phyloP scores from a whole-genome alignment of 202 grass and related monocot species.

The Hordeum pubiflorum region DNA sequence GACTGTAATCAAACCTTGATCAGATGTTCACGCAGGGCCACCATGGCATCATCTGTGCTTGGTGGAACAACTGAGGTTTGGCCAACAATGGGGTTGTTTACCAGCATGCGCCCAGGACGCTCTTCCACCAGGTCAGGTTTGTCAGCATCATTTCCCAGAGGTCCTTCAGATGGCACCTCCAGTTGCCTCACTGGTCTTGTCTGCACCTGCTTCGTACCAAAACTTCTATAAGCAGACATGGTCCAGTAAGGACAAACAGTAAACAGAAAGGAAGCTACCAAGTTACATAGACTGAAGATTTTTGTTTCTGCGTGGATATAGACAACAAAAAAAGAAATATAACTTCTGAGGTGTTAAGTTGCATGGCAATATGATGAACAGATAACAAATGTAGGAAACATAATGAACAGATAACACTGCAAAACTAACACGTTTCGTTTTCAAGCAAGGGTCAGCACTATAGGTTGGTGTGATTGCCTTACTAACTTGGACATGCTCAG shows the following conservation, averaged over 20 bases:
- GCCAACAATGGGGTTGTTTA: background rate
- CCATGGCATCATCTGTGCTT: background rate
- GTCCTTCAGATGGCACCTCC: background rate
- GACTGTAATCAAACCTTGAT: background rate
- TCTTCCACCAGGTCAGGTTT: background rate
- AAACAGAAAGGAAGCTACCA: background rate
- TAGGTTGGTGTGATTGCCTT: background rate
- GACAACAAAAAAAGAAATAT: background rate
- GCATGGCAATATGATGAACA: background rate
- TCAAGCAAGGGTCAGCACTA: background rate
- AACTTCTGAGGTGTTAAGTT: background rate
- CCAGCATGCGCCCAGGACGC: background rate
- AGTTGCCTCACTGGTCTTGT: background rate
- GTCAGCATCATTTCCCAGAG: background rate
- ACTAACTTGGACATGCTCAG: background rate
- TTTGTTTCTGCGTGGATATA: background rate
- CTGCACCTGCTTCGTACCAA: background rate
- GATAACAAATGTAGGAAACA: background rate
- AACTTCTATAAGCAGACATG: background rate
- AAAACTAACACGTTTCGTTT: background rate
- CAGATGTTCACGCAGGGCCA: background rate
- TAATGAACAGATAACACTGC: background rate
- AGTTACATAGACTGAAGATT: background rate
- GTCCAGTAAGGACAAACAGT: background rate
- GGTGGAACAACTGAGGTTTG: background rate